Evolutionary conservation across 2,329 filamentous ascomycete species (phyloP).

Genomic region (Phialemoniopsis sp.): DNA sequence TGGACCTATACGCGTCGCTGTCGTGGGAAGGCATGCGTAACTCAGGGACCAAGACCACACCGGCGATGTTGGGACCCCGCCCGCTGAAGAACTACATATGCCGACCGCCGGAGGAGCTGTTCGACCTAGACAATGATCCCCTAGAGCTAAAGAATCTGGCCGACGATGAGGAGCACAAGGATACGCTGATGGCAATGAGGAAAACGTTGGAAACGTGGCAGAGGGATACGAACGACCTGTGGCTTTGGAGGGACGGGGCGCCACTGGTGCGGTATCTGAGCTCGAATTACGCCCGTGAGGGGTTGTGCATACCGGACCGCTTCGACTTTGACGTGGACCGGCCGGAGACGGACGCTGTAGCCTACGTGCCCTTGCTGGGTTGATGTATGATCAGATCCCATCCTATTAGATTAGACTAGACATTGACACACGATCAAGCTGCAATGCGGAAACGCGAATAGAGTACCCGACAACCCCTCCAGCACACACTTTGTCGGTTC

Average conservation of each 20-base stretch:
- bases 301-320: constrained; percentile 4
- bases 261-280: constrained; percentile 2
- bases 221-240: constrained; percentile 17
- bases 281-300: not conserved
- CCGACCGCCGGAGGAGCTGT: constrained; percentile 40
- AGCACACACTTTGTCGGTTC: no score
- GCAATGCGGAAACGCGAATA: no score
- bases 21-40: constrained; percentile 40
- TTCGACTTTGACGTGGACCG: constrained; percentile 6
- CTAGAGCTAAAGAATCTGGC: constrained; percentile 11
- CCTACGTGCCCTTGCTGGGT: no score
- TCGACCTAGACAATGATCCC: constrained; percentile 38
- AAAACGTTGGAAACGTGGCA: constrained; percentile 21
- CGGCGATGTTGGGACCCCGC: constrained; percentile 30
- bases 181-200: constrained; percentile 24
- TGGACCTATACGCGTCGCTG: constrained; percentile 37
- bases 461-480: no score
- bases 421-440: no score
- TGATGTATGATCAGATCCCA: no score
- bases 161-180: constrained; percentile 20
- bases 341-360: no score
- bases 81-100: constrained; percentile 35
- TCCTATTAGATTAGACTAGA: no score
- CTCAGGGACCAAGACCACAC: constrained; percentile 6
- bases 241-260: constrained; percentile 18